A percentile compares a stretch with the other conserved stretches of the same genome.
Conservation (phyloP, 148 eudicot species). For the Salicornia ramosissima region DNA sequence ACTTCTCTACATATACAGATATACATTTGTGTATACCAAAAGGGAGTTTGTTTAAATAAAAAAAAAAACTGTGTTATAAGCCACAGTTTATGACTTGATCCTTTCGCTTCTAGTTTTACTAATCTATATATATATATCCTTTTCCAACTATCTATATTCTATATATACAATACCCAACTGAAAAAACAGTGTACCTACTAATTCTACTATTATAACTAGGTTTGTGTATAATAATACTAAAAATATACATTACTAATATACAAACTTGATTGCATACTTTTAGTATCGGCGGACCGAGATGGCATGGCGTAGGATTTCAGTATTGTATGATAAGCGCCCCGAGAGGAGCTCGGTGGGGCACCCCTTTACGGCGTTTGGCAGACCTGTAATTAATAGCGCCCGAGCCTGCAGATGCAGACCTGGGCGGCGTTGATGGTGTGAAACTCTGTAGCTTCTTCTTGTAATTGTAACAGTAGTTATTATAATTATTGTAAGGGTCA, state of each 20-base stretch:
- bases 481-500: background rate
- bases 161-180: background rate
- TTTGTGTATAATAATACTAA: constrained; percentile 7
- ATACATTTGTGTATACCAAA: constrained; percentile 6
- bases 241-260: background rate
- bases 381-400: constrained; percentile 18
- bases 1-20: background rate
- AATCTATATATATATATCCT: background rate
- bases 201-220: background rate
- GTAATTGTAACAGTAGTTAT: background rate
- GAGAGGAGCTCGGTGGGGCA: constrained; percentile 36
- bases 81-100: background rate
- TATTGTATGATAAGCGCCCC: constrained; percentile 34
- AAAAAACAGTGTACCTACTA: background rate
- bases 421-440: constrained; percentile 33
- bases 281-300: too few species aligned
- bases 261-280: background rate
- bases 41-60: background rate
- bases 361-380: constrained; percentile 35
- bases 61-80: constrained; percentile 1
- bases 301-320: constrained; percentile 13
- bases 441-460: constrained; percentile 32
- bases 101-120: constrained; percentile 4
- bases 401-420: constrained; percentile 11
- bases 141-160: constrained; percentile 2